Evolutionary conservation across 495 filamentous ascomycete species (phyloP), one percentile per base, ranked within the genome.

Genomic region (Cercophora sp.): DNA sequence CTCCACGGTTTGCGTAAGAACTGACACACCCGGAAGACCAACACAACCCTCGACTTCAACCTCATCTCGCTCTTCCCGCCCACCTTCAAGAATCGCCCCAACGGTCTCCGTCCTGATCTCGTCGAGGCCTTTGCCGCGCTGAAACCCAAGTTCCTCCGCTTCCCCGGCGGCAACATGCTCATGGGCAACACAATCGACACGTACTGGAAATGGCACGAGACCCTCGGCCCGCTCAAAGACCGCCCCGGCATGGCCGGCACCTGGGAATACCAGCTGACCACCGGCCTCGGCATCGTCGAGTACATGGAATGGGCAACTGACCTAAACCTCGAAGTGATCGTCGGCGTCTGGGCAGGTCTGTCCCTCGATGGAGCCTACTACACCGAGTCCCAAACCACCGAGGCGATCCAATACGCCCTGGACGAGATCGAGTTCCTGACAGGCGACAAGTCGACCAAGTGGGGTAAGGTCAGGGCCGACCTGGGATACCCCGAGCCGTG

Each of bases 231-330:
- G 0, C 68, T 87, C 2, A 80, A 77, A 24, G 66, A 85, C 39
- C 74, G 85, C 8, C 81, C 83, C 0, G 84, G 84, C 26, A 72
- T 80, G 51, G 65, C 78, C 13, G 83, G 78, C 23, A 69, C 77
- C 34, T 88, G 85, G 85, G 65, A 65, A 20, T 86, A 85, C 51
- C 68, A 78, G 19, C 78, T 83, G 32, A 83, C 79, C 5, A 77
- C 85, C 49, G 85, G 83, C 1, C 62, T 87, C 6, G 85, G 84
- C 13, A 67, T 79, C 15, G 41, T 80, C 29, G 85, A 87, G 58
- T 87, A 85, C 61, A 72, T 87, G 34, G 69, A 82, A 60, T 87
- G 83, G 79, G 79, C 77, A 29, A 79, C 85, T 55, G 84, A 87
- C 51, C 74, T 85, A 63, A 68, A 70, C 16, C 71, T 84, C 59